Conservation (phyloP, 805 yeast genomes). For the Ogataea nonfermentans region DNA sequence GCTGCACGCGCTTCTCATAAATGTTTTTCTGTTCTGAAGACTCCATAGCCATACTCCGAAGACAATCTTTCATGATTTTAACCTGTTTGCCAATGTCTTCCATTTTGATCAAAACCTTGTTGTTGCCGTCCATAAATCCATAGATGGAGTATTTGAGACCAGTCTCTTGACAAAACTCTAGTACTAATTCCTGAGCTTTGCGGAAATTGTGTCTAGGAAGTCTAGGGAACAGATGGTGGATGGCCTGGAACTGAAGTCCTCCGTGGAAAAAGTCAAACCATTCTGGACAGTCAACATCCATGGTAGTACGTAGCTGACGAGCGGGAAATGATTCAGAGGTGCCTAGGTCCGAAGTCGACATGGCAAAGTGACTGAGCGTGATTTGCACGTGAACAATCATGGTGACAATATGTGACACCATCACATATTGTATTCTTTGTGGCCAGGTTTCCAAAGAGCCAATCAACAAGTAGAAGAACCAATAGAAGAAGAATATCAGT, state of each 20-base stretch:
- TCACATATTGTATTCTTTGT: slow-evolving; percentile 55
- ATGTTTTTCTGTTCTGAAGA: slow-evolving; percentile 31
- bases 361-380: slow-evolving; percentile 86
- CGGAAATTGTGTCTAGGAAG: slow-evolving; percentile 86
- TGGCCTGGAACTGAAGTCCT: slow-evolving; percentile 87
- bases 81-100: slow-evolving; percentile 81
- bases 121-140: slow-evolving; percentile 79
- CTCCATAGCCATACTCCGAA: slow-evolving; percentile 59
- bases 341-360: slow-evolving; percentile 88
- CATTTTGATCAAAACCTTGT: slow-evolving; percentile 63
- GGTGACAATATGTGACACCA: slow-evolving; percentile 76
- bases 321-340: slow-evolving; percentile 74
- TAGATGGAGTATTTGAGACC: slow-evolving; percentile 81
- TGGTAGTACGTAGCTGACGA: slow-evolving; percentile 83
- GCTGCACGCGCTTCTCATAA: slow-evolving; percentile 31
- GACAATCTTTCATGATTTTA: slow-evolving; percentile 68
- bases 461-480: slow-evolving; percentile 75
- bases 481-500: slow-evolving; percentile 63
- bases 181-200: slow-evolving; percentile 65
- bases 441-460: slow-evolving; percentile 51
- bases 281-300: slow-evolving; percentile 93
- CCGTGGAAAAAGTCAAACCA: slow-evolving; percentile 93
- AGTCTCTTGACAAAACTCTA: slow-evolving; percentile 70
- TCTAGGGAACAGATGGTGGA: slow-evolving; percentile 87
- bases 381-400: slow-evolving; percentile 95